These are phyloP conservation scores for Mycena sanguinolenta DNA, from an alignment of 768 basidiomycete genomes.

Conservation along the genomic window DNA sequence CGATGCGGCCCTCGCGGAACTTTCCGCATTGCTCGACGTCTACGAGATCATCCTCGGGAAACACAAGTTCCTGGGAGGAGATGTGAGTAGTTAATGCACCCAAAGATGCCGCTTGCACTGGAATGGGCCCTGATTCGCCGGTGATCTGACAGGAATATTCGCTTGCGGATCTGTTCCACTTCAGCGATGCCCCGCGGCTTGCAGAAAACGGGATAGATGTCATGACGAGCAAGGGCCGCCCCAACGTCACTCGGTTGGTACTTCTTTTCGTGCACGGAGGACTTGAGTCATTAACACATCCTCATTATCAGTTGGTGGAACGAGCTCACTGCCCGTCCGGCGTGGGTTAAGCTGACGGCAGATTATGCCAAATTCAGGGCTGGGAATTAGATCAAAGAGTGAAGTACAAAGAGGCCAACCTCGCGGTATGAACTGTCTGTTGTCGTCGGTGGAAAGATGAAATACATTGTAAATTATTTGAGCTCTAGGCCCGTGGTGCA, in stretches of 20 bases:
- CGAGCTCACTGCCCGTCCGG: constrained; percentile 58
- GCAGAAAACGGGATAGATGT: constrained; percentile 43
- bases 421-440: too few relatives aligned
- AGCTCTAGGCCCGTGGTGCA: too few relatives aligned
- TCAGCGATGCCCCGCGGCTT: constrained; percentile 52
- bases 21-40: constrained; percentile 59
- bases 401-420: constrained; percentile 18
- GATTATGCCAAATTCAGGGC: constrained; percentile 12
- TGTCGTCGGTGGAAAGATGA: too few relatives aligned
- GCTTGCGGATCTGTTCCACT: not conserved
- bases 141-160: constrained; percentile 1
- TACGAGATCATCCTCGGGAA: constrained; percentile 68
- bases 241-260: constrained; percentile 61
- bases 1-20: constrained; percentile 44
- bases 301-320: constrained; percentile 61
- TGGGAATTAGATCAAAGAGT: constrained; percentile 19
- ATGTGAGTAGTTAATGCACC: constrained; percentile 5
- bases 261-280: constrained; percentile 2
- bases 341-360: constrained; percentile 59
- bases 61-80: constrained; percentile 56
- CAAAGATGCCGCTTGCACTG: not conserved
- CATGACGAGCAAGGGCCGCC: constrained; percentile 45
- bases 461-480: too few relatives aligned
- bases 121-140: not conserved
- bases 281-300: constrained; percentile 1